phyloP scores from a whole-genome alignment of 2,329 filamentous ascomycete species.

The Ceratocystiopsis minuta region DNA sequence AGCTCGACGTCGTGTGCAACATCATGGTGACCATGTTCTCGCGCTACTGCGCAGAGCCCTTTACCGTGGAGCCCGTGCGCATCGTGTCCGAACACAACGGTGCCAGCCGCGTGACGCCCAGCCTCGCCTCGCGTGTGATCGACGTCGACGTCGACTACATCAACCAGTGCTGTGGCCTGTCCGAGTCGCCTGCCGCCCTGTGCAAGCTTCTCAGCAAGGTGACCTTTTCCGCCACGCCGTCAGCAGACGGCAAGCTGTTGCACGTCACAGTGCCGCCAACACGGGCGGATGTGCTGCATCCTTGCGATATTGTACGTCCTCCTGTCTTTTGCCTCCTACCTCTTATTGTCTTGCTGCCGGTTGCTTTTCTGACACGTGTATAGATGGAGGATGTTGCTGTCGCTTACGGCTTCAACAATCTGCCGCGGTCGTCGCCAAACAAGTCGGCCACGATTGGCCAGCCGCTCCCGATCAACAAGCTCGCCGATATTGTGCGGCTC shows the following conservation, averaged over 20 bases:
- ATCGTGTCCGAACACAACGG: constrained; percentile 84
- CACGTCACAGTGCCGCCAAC: constrained; percentile 76
- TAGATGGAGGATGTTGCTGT: constrained; percentile 92
- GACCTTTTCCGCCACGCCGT: constrained; percentile 68
- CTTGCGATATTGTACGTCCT: constrained; percentile 55
- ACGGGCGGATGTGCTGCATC: constrained; percentile 83
- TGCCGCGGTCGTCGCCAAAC: constrained; percentile 72
- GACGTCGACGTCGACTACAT: constrained; percentile 84
- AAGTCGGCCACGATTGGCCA: constrained; percentile 75
- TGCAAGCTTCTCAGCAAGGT: constrained; percentile 73
- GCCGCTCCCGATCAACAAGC: constrained; percentile 82
- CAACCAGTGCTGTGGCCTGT: constrained; percentile 77
- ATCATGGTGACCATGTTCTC: constrained; percentile 98
- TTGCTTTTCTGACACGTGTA: too few species aligned
- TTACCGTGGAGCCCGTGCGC: constrained; percentile 85
- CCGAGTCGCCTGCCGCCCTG: constrained; percentile 55
- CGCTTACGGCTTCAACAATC: constrained; percentile 92
- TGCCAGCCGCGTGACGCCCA: constrained; percentile 63
- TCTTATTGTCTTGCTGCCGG: too few species aligned
- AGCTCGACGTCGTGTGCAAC: constrained; percentile 65
- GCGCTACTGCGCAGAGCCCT: constrained; percentile 68
- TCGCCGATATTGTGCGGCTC: constrained; percentile 72
- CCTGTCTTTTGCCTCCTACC: too few species aligned
- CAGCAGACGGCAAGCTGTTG: constrained; percentile 48
- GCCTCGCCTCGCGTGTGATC: constrained; percentile 57